Base-by-base conservation (phyloP, 2,329 filamentous ascomycete genomes). In the Cladorrhinum sp. region DNA sequence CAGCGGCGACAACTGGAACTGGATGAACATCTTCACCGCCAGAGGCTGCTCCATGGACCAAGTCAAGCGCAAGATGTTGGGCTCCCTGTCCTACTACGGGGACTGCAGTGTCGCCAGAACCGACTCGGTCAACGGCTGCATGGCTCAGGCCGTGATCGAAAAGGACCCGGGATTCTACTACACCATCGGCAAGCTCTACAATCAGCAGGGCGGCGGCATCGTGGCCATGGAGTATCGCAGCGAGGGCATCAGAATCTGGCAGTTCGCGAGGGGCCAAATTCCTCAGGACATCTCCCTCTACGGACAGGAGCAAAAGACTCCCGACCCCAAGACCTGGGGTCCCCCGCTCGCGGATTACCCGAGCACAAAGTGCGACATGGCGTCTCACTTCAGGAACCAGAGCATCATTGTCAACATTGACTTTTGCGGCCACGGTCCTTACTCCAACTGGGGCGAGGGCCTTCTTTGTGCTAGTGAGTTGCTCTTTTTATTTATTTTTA, bases 371-470 rank as follows among this genome's bases (percentile, higher is more conserved):
- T 89, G 86, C 73, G 75, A 86, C 61, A 83, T 89, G 55, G 71
- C 73, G 5, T 76, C 74, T 3, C 84, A 88, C 68, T 89, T 89
- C 71, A 77, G 73, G 58, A 89, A 89, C 67, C 81, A 87, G 70
- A 86, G 83, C 65, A 88, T 89, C 66, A 80, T 89, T 64, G 80
- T 80, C 48, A 88, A 89, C 67, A 88, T 89, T 64, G 83, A 86
- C 70, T 73, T 89, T 7, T 89, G 86, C 65, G 87, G 86, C 46
- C 76, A 80, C 51, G 74, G 73, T 2, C 72, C 75, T 33, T 36
- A 36, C 12, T n/a, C n/a, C n/a, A 16, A 9, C 4, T 85, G 79
- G 66, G 72, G 73, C 1, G 65, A 72, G 12, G 82, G 82, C n/a
- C n/a, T n/a, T n/a, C n/a, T n/a, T 20, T 79, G 77, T 57, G 81